A percentile compares a stretch with the other conserved stretches of the same genome.
Evolutionary conservation across 1,139 yeast genomes (phyloP).

Genomic region (Scheffersomyces parashehatae): DNA sequence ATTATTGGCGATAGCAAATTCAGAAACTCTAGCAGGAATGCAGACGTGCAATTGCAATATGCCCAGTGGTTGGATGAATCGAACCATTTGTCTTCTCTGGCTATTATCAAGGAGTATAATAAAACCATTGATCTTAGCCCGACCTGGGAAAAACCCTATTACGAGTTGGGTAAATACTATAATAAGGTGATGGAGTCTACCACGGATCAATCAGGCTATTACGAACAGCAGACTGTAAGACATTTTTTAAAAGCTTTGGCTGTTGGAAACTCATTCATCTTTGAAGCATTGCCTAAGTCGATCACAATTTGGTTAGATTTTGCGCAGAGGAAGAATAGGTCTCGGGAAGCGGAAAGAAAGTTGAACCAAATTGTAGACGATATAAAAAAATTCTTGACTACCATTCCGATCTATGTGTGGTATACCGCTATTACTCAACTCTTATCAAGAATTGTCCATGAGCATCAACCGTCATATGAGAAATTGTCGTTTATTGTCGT

Average conservation of each 20-base stretch:
- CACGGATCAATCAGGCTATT: conserved; percentile 54
- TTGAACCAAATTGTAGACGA: conserved; percentile 53
- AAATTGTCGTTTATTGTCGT: conserved; percentile 59
- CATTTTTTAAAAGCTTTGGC: conserved; percentile 69
- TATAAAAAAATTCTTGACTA: conserved; percentile 45
- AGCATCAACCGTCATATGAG: conserved; percentile 56
- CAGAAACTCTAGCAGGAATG: conserved; percentile 23
- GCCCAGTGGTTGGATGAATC: conserved; percentile 90
- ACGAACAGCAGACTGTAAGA: conserved; percentile 64
- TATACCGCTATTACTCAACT: conserved; percentile 86
- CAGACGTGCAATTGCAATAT: conserved; percentile 68
- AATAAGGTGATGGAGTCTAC: conserved; percentile 72
- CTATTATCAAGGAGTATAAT: conserved; percentile 69
- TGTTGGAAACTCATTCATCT: conserved; percentile 67
- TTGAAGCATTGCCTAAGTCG: conserved; percentile 87
- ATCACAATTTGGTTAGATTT: conserved; percentile 92
- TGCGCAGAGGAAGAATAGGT: conserved; percentile 40
- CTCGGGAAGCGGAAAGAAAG: conserved; percentile 38
- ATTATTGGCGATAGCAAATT: conserved; percentile 25
- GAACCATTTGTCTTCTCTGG: conserved; percentile 77
- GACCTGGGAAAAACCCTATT: conserved; percentile 78
- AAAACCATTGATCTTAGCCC: conserved; percentile 58
- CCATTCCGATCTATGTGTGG: conserved; percentile 68
- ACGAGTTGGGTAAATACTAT: conserved; percentile 77
- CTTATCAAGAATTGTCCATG: conserved; percentile 74